These are phyloP conservation scores for Marchantia paleacea DNA, from an alignment of 225 moss, liverwort and hornwort genomes.

Conservation along the genomic window DNA sequence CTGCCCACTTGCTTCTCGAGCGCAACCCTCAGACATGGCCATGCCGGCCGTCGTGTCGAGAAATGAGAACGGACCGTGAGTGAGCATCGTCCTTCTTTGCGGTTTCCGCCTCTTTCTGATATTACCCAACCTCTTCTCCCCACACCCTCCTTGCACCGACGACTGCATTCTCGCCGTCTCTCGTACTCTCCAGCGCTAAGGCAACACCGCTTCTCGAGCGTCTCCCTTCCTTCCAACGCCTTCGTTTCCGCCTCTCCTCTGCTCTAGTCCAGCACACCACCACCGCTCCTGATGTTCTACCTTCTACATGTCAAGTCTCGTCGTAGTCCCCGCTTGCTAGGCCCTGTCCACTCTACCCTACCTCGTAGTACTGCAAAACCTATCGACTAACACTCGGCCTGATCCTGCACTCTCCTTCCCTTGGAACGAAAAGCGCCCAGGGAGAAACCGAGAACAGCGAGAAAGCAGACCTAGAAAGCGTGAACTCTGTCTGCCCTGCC, in stretches of 20 bases:
- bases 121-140: slow-evolving; percentile 26
- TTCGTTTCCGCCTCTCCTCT: not conserved
- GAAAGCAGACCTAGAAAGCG: not conserved
- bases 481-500: not conserved
- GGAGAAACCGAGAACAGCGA: not conserved
- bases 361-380: not conserved
- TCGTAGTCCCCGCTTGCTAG: not conserved
- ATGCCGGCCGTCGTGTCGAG: slow-evolving; percentile 4
- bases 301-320: too few relatives aligned
- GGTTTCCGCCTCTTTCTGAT: slow-evolving; percentile 28
- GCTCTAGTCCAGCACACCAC: not conserved
- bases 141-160: slow-evolving; percentile 27
- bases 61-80: slow-evolving; percentile 9
- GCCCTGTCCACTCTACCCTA: not conserved
- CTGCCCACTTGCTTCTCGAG: not conserved
- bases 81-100: slow-evolving; percentile 9
- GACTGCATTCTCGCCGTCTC: slow-evolving; percentile 34
- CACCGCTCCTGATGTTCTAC: too few relatives aligned
- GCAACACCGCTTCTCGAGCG: not conserved
- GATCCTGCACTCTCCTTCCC: not conserved
- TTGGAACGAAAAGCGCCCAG: not conserved
- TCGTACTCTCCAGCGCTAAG: not conserved
- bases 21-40: slow-evolving; percentile 6
- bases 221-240: not conserved
- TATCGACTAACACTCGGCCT: not conserved